Base-by-base conservation (phyloP, 225 moss, liverwort and hornwort genomes). In the Bryoerythrophyllum caledonicum region DNA sequence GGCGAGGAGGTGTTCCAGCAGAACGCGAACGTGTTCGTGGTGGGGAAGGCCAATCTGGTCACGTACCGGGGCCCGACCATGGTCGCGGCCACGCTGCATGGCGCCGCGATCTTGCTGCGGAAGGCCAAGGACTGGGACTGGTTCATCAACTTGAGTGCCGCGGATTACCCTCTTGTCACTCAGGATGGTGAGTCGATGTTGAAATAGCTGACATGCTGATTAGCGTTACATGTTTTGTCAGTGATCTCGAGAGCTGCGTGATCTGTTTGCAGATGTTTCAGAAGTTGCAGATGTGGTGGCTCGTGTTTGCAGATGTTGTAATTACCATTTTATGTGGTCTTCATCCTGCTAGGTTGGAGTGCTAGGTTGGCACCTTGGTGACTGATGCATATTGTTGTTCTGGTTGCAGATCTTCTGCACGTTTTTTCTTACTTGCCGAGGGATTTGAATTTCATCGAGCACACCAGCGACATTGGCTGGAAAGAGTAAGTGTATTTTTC, bases 91-190 rank as follows among this genome's bases (percentile, higher is more conserved):
- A 97, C 96, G 10, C 67, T 97, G 65, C 96, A 97, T 76, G 96
- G 92, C 10, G 94, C 94, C 3, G 94, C 94, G 10, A 90, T 97
- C 44, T 84, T 97, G 78, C 71, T 97, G 12, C 78, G 83, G 80
- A 82, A 90, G 72, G 90, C 86, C 17, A 77, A 87, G 53, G 85
- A 94, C 13, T 97, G 90, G 85, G 96, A 97, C 68, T 97, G 96
- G 96, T 97, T 97, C 66, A 97, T 97, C 81, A 97, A 97, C 77
- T 84, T 97, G 79, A 94, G 96, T 71, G 96, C 96, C 0, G 88
- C 94, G 1, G 96, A 97, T 80, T 97, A 97, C 55, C 96, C 96
- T 7, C 87, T 97, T 7, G 76, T 97, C 8, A 92, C 91, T 3
- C 96, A 97, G 74, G 96, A 97, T 78, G 96, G 94, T 94, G 38